Base-by-base conservation (phyloP, 1,139 yeast genomes). In the Diutina siamensis region DNA sequence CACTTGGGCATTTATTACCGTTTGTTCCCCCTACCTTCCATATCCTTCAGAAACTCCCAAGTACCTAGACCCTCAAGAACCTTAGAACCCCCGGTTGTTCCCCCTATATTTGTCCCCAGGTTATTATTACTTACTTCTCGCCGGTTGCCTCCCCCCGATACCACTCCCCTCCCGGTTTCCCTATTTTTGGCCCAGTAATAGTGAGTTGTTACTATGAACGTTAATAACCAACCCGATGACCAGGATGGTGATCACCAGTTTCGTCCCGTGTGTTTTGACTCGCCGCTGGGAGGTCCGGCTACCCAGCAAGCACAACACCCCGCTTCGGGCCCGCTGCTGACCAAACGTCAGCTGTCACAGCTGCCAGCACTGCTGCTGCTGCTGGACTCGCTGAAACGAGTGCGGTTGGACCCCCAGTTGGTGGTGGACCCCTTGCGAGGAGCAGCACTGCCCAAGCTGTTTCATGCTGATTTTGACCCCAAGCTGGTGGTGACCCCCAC, bases 221-320 rank as follows among this genome's bases (percentile, higher is more conserved):
- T 38, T n/a, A 38, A 38, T 27, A 38, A 38, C 42, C 42, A 38
- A 15, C 33, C 42, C 21, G 42, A 38, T 25, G 25, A 38, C 20
- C 42, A 38, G 28, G 42, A 38, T 12, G 17, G 32, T 25, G 42
- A 38, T 32, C 42, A 38, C 42, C 42, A 22, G 32, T 38, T 38
- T 25, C 42, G 42, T 27, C 42, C 31, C n/a, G 42, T 38, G 8
- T 38, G 42, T 25, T 38, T 38, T 25, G 42, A 38, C 32, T 21
- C 27, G n/a, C 40, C 40, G 20, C 28, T 21, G 40, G 31, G 32
- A 13, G 40, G 28, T 5, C 21, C 42, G 2, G 42, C 42, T 32
- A 38, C 42, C 13, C 32, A 31, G 5, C 32, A n/a, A 18, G 42
- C 18, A 3, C 42, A 27, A 8, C 20, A 15, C 5, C 28, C 40